These are phyloP conservation scores for Venturia effusa DNA, from an alignment of 2,329 filamentous ascomycete species.

Conservation along the genomic window DNA sequence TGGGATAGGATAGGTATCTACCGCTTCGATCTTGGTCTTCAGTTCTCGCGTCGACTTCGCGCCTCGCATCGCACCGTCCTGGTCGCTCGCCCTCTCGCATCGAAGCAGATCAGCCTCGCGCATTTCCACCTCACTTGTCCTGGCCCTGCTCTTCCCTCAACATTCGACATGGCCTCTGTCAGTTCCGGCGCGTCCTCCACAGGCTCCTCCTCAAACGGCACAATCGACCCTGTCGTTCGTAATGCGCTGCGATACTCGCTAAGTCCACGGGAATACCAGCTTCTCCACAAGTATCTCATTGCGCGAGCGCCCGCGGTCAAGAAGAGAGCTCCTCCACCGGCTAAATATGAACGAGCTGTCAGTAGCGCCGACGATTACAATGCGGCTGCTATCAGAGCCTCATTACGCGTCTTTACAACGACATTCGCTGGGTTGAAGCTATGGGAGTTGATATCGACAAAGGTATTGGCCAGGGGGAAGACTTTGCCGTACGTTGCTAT, in stretches of 20 bases:
- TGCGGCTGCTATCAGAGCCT: slow-evolving; percentile 35
- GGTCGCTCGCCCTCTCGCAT: neutral
- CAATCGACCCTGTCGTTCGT: slow-evolving; percentile 61
- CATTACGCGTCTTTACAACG: slow-evolving; percentile 33
- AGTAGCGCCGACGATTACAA: slow-evolving; percentile 35
- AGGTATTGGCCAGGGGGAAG: slow-evolving; percentile 24
- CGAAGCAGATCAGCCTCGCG: neutral
- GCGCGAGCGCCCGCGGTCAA: slow-evolving; percentile 56
- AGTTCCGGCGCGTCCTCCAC: slow-evolving; percentile 3
- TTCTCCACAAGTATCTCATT: slow-evolving; percentile 72
- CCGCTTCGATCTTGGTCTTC: neutral
- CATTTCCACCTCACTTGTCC: neutral
- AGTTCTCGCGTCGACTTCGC: neutral
- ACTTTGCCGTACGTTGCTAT: slow-evolving; percentile 14
- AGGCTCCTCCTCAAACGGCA: neutral
- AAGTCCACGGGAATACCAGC: slow-evolving; percentile 75
- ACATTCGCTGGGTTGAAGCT: slow-evolving; percentile 34
- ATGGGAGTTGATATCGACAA: slow-evolving; percentile 32
- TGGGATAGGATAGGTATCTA: neutral
- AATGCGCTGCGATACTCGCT: slow-evolving; percentile 77
- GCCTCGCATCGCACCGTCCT: neutral
- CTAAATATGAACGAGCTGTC: slow-evolving; percentile 40
- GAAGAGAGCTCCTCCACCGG: slow-evolving; percentile 40
- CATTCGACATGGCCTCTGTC: neutral
- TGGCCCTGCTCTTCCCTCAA: neutral